phyloP scores from a whole-genome alignment of 2,329 filamentous ascomycete genomes.

The Westerdykella ornata region DNA sequence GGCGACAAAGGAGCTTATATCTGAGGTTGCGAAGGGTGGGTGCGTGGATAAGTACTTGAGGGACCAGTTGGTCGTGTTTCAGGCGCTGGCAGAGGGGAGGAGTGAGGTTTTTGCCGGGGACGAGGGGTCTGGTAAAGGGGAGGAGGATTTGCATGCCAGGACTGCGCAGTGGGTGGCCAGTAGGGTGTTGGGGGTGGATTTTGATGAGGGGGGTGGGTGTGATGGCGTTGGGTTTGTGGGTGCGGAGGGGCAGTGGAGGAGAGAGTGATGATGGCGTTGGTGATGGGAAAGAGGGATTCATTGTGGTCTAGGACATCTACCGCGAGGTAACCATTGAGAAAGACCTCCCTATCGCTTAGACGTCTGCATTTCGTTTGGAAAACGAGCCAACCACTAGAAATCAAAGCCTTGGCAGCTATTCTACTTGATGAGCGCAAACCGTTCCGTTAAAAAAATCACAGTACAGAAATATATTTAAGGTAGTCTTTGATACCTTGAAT shows the following conservation, averaged over 20 bases:
- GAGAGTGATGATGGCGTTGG: neutral
- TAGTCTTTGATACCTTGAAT: too few species aligned
- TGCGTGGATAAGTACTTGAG: conserved; percentile 51
- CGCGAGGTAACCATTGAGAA: too few species aligned
- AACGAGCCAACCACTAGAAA: too few species aligned
- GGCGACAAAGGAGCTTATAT: conserved; percentile 41
- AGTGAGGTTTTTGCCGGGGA: conserved; percentile 31
- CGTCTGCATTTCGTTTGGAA: too few species aligned
- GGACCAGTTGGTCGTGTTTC: conserved; percentile 56
- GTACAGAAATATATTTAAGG: too few species aligned
- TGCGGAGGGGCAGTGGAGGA: neutral
- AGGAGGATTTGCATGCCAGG: conserved; percentile 40
- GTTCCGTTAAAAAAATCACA: too few species aligned
- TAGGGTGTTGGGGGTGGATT: conserved; percentile 35
- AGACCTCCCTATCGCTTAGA: too few species aligned
- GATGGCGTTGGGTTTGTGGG: conserved; percentile 31
- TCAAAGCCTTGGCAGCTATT: too few species aligned
- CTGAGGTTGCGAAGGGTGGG: conserved; percentile 43
- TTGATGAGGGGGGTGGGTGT: conserved; percentile 34
- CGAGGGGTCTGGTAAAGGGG: neutral
- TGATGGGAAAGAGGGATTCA: too few species aligned
- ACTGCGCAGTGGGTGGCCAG: conserved; percentile 44
- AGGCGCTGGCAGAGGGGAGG: conserved; percentile 46
- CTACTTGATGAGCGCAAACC: too few species aligned
- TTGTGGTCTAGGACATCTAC: too few species aligned